Conservation (phyloP, 2,329 filamentous ascomycete genomes). For the Boeremia exigua region DNA sequence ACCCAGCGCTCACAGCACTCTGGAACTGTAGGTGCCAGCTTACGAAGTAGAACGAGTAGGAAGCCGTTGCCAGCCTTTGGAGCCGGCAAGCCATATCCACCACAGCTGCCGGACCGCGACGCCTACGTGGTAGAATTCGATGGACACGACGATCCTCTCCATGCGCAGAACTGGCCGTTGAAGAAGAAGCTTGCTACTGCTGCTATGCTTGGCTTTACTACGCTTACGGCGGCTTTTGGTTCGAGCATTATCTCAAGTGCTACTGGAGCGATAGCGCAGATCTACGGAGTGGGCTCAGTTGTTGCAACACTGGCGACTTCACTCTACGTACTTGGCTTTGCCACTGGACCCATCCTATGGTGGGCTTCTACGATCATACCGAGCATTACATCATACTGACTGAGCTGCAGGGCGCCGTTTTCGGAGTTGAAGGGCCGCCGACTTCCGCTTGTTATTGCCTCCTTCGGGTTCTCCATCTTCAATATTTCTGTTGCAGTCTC, state of each 20-base stretch:
- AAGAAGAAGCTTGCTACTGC: slow-evolving; percentile 76
- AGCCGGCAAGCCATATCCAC: slow-evolving; percentile 76
- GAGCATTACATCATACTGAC: slow-evolving; percentile 49
- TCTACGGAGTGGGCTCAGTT: slow-evolving; percentile 56
- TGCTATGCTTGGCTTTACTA: slow-evolving; percentile 74
- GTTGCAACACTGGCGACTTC: slow-evolving; percentile 59
- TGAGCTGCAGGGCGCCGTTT: slow-evolving; percentile 56
- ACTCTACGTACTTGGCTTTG: slow-evolving; percentile 54
- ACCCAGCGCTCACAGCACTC: slow-evolving; percentile 74
- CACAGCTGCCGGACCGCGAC: slow-evolving; percentile 70
- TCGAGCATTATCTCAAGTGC: slow-evolving; percentile 53
- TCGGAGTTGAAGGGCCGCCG: slow-evolving; percentile 59
- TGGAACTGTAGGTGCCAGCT: slow-evolving; percentile 68
- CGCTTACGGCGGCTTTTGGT: slow-evolving; percentile 71
- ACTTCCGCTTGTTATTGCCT: slow-evolving; percentile 56
- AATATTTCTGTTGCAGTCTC: slow-evolving; percentile 56
- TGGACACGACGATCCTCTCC: slow-evolving; percentile 79
- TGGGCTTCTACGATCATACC: neutral
- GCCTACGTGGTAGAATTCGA: slow-evolving; percentile 73
- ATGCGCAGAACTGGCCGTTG: slow-evolving; percentile 86
- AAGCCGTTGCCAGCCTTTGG: slow-evolving; percentile 73
- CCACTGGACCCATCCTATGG: slow-evolving; percentile 16
- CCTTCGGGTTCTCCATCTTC: slow-evolving; percentile 60
- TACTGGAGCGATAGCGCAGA: slow-evolving; percentile 35
- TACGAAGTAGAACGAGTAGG: slow-evolving; percentile 56